Base-by-base conservation (phyloP, 805 yeast species). In the Yueomyces sp. region DNA sequence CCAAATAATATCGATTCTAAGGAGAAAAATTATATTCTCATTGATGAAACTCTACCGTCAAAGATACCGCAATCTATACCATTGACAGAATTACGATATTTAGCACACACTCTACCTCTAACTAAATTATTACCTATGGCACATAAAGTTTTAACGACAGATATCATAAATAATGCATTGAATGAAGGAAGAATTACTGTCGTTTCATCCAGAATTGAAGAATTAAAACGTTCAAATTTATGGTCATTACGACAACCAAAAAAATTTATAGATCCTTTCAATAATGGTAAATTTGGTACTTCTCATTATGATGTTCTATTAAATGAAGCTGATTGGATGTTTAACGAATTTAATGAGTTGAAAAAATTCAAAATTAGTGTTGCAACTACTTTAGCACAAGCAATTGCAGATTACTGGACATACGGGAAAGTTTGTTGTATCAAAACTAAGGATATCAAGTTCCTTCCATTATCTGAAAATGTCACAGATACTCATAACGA, bases 181-280 rank as follows among this genome's bases (percentile, higher is more conserved):
- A 74, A 85, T 11, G 98, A 92, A 57, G 95, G 96, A 3, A 83
- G 88, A 57, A 79, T 90, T 3, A 85, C 94, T 0, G 96, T 87
- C 8, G 77, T 86, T 26, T 83, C 86, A 53, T 82, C 94, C 2
- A 70, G 97, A 47, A 88, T 92, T 40, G 97, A 90, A 56, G 97
- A 90, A 59, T 69, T 92, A 49, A 85, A 86, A 59, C 69, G 94
- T 40, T 81, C 81, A 45, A 83, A 85, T 2, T 79, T 84, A 53
- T 92, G 98, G 97, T 81, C 95, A 27, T 66, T 92, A 43, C 71
- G 94, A 43, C 98, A 92, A 59, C 95, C 94, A 0, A 68, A 73
- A 42, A 72, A 74, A 49, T 81, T 71, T 53, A 55, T 69, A 9
- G 94, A 85, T 50, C 96, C 97, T 0, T 74, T 56, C 59, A 53